These are phyloP conservation scores for Macrocystidia cucumis DNA, from an alignment of 1,284 basidiomycete species.

Conservation along the genomic window DNA sequence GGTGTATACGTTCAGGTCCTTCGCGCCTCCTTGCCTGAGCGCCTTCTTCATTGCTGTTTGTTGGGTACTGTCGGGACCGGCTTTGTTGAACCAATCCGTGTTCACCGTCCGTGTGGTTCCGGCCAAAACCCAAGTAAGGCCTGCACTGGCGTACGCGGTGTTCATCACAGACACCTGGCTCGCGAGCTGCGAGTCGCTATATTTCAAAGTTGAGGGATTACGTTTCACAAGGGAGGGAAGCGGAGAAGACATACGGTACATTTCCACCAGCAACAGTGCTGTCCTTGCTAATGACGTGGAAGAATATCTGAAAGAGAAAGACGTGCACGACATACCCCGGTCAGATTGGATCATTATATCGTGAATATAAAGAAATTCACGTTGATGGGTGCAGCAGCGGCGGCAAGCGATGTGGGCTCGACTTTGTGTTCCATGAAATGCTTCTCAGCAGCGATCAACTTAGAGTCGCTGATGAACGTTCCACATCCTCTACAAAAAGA, in stretches of 20 bases:
- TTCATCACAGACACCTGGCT: constrained; percentile 41
- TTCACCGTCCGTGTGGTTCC: constrained; percentile 37
- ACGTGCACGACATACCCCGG: background rate
- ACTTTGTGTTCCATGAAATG: constrained; percentile 35
- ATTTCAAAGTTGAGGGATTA: background rate
- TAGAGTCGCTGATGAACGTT: constrained; percentile 25
- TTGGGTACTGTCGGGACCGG: constrained; percentile 26
- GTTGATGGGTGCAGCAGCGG: constrained; percentile 20
- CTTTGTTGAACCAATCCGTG: constrained; percentile 38
- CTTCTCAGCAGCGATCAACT: constrained; percentile 28
- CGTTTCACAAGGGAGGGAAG: background rate
- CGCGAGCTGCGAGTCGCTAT: constrained; percentile 25
- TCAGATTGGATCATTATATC: constrained; percentile 4
- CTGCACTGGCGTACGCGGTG: constrained; percentile 30
- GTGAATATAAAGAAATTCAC: constrained; percentile 13
- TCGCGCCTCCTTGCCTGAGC: constrained; percentile 33
- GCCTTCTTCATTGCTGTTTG: constrained; percentile 44
- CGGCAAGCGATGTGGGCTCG: constrained; percentile 13
- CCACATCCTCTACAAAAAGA: constrained; percentile 29
- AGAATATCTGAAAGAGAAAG: constrained; percentile 28
- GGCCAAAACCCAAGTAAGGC: constrained; percentile 36
- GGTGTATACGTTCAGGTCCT: constrained; percentile 43
- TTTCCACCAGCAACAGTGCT: constrained; percentile 32
- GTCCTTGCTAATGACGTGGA: constrained; percentile 38
- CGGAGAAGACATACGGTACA: constrained; percentile 32